Evolutionary conservation across 2,329 filamentous ascomycete genomes (phyloP).

Genomic region (Biscogniauxia mediterranea): DNA sequence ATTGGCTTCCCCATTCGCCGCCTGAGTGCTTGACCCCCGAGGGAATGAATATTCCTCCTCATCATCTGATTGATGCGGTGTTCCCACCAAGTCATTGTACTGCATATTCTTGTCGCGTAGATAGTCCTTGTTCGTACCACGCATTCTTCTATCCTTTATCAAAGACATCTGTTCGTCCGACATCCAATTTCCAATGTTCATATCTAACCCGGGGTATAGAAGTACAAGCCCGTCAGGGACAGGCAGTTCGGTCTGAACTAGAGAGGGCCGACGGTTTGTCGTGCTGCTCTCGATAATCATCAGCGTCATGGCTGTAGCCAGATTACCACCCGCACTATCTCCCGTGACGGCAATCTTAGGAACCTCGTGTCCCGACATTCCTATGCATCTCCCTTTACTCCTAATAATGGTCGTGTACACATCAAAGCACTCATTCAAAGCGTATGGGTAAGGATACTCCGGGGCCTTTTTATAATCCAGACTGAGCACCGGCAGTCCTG

Average conservation of each 20-base stretch:
- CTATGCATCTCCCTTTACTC: constrained; percentile 72
- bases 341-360: constrained; percentile 73
- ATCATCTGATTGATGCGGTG: constrained; percentile 77
- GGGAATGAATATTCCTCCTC: constrained; percentile 53
- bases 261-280: constrained; percentile 53
- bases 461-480: constrained; percentile 88
- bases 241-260: constrained; percentile 61
- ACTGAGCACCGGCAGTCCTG: constrained; percentile 84
- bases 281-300: constrained; percentile 82
- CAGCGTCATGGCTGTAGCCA: constrained; percentile 76
- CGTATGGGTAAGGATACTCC: constrained; percentile 81
- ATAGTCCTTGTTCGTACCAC: constrained; percentile 75
- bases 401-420: constrained; percentile 74
- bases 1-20: constrained; percentile 15
- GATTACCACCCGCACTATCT: constrained; percentile 80
- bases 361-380: constrained; percentile 62
- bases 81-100: constrained; percentile 80
- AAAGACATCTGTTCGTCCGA: constrained; percentile 95
- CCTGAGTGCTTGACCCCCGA: constrained; percentile 12
- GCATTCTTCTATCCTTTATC: constrained; percentile 77
- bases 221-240: constrained; percentile 77
- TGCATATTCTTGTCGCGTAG: constrained; percentile 83
- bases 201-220: constrained; percentile 86
- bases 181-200: constrained; percentile 99
- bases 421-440: constrained; percentile 84